Conservation (phyloP, 192 early-diverging fungal genomes). For the Linnemannia elongata region DNA sequence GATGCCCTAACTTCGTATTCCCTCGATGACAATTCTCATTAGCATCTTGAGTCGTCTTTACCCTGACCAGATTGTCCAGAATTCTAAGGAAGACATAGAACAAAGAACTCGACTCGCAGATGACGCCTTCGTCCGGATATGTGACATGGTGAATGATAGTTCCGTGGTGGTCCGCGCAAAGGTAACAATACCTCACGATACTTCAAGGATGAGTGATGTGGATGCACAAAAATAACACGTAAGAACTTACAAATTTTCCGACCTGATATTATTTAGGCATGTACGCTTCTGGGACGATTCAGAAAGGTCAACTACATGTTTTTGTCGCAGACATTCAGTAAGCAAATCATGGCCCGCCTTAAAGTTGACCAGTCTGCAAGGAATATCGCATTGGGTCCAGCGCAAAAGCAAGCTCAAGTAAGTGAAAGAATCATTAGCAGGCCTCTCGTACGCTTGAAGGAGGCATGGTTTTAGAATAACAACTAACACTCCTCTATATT, state of each 20-base stretch:
- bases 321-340: conserved; percentile 82
- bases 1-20: too few relatives aligned
- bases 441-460: neutral
- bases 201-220: too few relatives aligned
- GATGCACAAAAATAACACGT: neutral
- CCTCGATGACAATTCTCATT: neutral
- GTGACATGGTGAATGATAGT: conserved; percentile 85
- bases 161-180: conserved; percentile 79
- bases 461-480: neutral
- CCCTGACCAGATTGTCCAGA: conserved; percentile 57
- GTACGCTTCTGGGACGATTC: conserved; percentile 76
- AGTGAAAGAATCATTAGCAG: neutral
- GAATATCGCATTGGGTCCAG: conserved; percentile 46
- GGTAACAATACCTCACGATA: conserved; percentile 17
- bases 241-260: neutral
- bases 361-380: conserved; percentile 54
- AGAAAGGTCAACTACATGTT: conserved; percentile 68
- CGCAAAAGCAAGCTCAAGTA: conserved; percentile 52
- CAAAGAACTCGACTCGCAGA: conserved; percentile 65
- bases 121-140: conserved; percentile 86
- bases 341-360: conserved; percentile 82
- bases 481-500: neutral
- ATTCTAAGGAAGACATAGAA: conserved; percentile 25
- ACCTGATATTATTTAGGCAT: conserved; percentile 60
- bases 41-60: conserved; percentile 66